Evolutionary conservation across 257 asterid genomes (phyloP), one percentile per base, ranked within the genome.

Genomic region (Solanum commersonii): DNA sequence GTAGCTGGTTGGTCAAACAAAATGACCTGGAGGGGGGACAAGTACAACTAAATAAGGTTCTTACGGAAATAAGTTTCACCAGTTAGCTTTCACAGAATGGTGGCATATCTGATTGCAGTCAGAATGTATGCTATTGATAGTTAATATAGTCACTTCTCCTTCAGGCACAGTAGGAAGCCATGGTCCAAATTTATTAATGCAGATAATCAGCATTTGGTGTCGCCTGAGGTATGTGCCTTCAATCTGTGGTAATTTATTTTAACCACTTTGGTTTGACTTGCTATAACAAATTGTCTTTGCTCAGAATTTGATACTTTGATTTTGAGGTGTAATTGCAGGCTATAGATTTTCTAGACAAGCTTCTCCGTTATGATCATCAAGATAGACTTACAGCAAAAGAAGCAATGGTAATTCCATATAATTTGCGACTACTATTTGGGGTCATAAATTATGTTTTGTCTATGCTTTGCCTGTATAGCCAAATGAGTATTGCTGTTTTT

Each of bases 131-230:
- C 60, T 31, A 67, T 84, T 52, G 72, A 22, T 85, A 44, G 37
- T 20, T 90, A 25, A 78, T 14, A 31, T 16, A n/a, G 23, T 49
- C 37, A 49, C 56, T 87, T 87, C 46, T 83, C 65, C 52, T 38
- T 56, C 92, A 91, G 93, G 89, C 92, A 91, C 86, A 89, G 93
- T 88, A 88, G 93, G 85, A 91, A 91, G 89, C 91, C 93, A 1
- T 91, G 93, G 93, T 88, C 91, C 77, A 91, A 82, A 77, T 91
- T 91, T 85, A 88, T 91, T 46, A 91, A 91, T 83, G n/a, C 90
- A 60, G 93, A 91, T 72, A 91, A 91, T 87, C 91, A 89, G 89
- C 93, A 91, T 89, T 87, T 91, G 56, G 90, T 89, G 40, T 91
- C 92, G 7, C 91, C 92, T 20, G 93, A 91, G 93, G 93, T 91